Evolutionary conservation across 768 basidiomycete species (phyloP).

Genomic region (Pisolithus marmoratus): DNA sequence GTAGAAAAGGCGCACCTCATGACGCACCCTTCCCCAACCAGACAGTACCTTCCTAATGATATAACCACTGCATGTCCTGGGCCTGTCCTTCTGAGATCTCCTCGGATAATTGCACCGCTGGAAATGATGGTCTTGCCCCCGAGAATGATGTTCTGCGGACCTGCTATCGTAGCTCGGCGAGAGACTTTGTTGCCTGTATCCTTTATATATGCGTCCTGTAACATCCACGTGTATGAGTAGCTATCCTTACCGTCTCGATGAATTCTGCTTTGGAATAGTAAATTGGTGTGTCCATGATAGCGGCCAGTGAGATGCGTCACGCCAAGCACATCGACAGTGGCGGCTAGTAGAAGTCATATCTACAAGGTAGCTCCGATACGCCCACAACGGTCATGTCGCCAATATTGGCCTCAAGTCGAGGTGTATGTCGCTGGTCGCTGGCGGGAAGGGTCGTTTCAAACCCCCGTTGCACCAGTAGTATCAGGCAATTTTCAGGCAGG

Average conservation of each 20-base stretch:
- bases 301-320: conserved; percentile 12
- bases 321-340: not conserved
- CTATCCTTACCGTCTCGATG: conserved; percentile 78
- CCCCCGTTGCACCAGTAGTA: not conserved
- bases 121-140: conserved; percentile 97
- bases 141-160: conserved; percentile 94
- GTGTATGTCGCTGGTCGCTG: conserved; percentile 10
- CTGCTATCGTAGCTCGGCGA: conserved; percentile 83
- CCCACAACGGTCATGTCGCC: conserved; percentile 4
- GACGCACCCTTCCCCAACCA: conserved; percentile 84
- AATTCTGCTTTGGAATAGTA: conserved; percentile 80
- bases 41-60: conserved; percentile 87
- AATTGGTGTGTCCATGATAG: conserved; percentile 61
- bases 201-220: conserved; percentile 33
- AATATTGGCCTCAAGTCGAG: conserved; percentile 7
- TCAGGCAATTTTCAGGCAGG: conserved; percentile 5
- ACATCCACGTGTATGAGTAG: not conserved
- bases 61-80: conserved; percentile 93
- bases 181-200: conserved; percentile 97
- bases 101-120: conserved; percentile 83
- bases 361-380: not conserved
- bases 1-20: conserved; percentile 56
- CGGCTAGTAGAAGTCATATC: not conserved
- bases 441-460: conserved; percentile 5
- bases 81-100: conserved; percentile 85